Conservation (phyloP, 1,284 basidiomycete species). For the Vanrija humicola region DNA sequence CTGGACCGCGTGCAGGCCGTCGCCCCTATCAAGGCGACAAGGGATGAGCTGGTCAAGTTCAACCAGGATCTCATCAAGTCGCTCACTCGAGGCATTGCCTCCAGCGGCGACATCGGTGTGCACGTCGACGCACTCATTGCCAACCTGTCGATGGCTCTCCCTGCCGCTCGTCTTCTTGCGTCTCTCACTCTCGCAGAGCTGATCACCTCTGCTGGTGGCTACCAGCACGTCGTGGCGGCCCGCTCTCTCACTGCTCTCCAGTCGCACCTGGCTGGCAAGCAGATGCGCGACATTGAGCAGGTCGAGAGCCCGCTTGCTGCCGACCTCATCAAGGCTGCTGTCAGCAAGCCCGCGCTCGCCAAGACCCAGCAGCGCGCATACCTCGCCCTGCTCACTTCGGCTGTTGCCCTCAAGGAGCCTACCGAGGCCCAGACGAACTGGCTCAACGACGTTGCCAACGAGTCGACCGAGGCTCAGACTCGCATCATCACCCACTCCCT, state of each 20-base stretch:
- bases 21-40: slow-evolving; percentile 2
- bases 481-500: slow-evolving; percentile 40
- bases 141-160: slow-evolving; percentile 1
- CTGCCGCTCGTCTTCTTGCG: slow-evolving; percentile 11
- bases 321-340: slow-evolving; percentile 24
- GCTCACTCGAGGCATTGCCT: slow-evolving; percentile 9
- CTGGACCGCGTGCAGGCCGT: slow-evolving; percentile 8
- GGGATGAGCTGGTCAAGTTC: slow-evolving; percentile 9
- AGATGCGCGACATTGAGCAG: slow-evolving; percentile 18
- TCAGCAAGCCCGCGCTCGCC: slow-evolving; percentile 28
- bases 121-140: slow-evolving; percentile 14
- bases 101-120: slow-evolving; percentile 13
- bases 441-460: slow-evolving; percentile 16
- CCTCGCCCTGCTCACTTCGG: slow-evolving; percentile 32
- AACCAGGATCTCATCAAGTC: slow-evolving; percentile 13
- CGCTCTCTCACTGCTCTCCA: slow-evolving; percentile 42
- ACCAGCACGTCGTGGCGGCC: slow-evolving; percentile 49
- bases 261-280: slow-evolving; percentile 8
- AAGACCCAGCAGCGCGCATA: slow-evolving; percentile 34
- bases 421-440: slow-evolving; percentile 14
- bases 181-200: slow-evolving; percentile 16
- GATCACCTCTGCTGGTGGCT: slow-evolving; percentile 12
- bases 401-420: slow-evolving; percentile 20
- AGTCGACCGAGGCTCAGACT: slow-evolving; percentile 5
- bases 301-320: slow-evolving; percentile 17